Evolutionary conservation across 345 rosid species (phyloP).

Genomic region (Adansonia digitata): DNA sequence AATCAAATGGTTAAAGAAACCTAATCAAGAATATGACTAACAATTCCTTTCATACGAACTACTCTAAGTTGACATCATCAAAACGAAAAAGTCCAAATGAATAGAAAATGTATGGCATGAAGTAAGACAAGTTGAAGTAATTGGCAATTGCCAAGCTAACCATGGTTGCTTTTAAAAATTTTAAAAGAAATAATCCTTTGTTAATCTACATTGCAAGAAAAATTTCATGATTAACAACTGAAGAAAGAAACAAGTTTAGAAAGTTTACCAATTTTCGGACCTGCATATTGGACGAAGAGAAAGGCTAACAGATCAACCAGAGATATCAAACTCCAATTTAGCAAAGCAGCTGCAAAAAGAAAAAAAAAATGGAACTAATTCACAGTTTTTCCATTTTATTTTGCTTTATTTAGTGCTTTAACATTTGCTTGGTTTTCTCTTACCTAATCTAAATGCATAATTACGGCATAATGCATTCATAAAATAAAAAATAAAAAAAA

Average conservation of each 20-base stretch:
- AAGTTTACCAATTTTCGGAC: constrained; percentile 32
- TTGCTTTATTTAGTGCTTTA: neutral
- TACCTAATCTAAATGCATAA: neutral
- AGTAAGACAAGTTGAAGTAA: neutral
- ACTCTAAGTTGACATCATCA: neutral
- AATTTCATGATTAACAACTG: neutral
- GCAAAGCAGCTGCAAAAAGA: constrained; percentile 35
- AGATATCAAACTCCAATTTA: constrained; percentile 46
- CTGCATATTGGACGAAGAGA: constrained; percentile 40
- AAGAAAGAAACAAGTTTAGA: neutral
- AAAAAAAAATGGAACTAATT: neutral
- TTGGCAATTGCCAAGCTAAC: neutral
- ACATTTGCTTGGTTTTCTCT: neutral
- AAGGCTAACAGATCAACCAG: constrained; percentile 41
- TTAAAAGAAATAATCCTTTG: neutral
- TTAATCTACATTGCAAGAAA: neutral
- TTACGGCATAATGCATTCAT: neutral
- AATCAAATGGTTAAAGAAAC: neutral
- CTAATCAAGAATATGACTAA: neutral
- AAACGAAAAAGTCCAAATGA: neutral
- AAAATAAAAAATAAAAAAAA: too few relatives aligned
- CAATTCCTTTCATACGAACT: neutral
- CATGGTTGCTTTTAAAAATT: neutral
- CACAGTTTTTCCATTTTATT: neutral
- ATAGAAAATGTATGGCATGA: neutral